A percentile compares a stretch with the other conserved stretches of the same genome.
Conservation (phyloP, 192 early-diverging fungal genomes). For the Obelidium mucronatum region DNA sequence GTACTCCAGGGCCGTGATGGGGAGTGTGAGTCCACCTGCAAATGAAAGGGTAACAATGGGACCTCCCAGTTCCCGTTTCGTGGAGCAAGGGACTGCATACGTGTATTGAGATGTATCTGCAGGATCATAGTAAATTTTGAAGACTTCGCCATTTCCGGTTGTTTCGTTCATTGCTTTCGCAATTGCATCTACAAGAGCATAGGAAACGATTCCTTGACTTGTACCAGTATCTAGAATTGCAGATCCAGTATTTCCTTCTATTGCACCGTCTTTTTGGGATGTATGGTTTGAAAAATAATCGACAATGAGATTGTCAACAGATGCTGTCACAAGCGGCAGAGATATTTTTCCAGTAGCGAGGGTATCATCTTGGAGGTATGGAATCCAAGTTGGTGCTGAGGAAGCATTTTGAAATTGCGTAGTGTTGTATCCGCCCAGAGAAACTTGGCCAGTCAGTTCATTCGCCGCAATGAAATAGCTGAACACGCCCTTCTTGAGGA, state of each 20-base stretch:
- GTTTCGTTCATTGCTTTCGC: background rate
- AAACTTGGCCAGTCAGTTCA: background rate
- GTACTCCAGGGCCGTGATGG: slow-evolving; percentile 33
- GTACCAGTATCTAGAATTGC: slow-evolving; percentile 35
- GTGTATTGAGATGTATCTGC: slow-evolving; percentile 3
- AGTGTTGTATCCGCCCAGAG: slow-evolving; percentile 18
- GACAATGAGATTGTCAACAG: background rate
- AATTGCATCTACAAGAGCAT: background rate
- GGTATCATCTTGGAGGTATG: slow-evolving; percentile 1
- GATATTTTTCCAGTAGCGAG: slow-evolving; percentile 4
- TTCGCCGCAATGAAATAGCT: slow-evolving; percentile 7
- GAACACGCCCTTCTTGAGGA: background rate
- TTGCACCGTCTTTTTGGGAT: background rate
- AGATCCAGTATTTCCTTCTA: slow-evolving; percentile 11
- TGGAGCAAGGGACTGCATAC: slow-evolving; percentile 11
- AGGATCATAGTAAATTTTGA: background rate
- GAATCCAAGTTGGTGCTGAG: background rate
- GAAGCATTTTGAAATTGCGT: slow-evolving; percentile 1
- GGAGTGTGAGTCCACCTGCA: slow-evolving; percentile 8
- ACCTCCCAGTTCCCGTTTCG: slow-evolving; percentile 16
- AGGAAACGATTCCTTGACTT: slow-evolving; percentile 1
- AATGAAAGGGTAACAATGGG: slow-evolving; percentile 24
- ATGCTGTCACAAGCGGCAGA: background rate
- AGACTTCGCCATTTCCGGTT: too few relatives aligned
- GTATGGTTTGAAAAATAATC: slow-evolving; percentile 7